Percentiles rank a stretch among this genome's conserved stretches.
Conservation (phyloP, 2,329 filamentous ascomycete genomes). For the Epichloe scottii region DNA sequence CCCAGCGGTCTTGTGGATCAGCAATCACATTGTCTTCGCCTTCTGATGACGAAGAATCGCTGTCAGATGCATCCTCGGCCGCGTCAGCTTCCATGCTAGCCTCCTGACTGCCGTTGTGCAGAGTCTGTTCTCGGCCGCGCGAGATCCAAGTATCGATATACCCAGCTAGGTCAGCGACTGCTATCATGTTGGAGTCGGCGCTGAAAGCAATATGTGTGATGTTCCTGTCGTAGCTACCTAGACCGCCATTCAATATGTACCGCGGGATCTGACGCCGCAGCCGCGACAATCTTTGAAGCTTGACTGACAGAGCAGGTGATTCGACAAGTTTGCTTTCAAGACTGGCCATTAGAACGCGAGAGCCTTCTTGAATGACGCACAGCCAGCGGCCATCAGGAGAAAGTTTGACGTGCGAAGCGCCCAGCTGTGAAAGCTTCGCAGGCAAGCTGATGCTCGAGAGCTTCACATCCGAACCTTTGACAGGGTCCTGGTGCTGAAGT, state of each 20-base stretch:
- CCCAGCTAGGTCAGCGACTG: constrained; percentile 68
- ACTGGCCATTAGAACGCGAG: constrained; percentile 37
- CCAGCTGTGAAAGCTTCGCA: constrained; percentile 39
- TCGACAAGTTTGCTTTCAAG: constrained; percentile 11
- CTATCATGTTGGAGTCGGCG: constrained; percentile 65
- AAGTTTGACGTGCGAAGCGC: constrained; percentile 57
- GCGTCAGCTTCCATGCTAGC: constrained; percentile 20
- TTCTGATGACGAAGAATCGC: constrained; percentile 23
- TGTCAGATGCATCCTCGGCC: constrained; percentile 23
- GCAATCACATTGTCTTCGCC: constrained; percentile 33
- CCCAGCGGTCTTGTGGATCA: constrained; percentile 48
- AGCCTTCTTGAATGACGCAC: constrained; percentile 49
- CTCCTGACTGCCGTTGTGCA: constrained; percentile 19
- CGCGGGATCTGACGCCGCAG: constrained; percentile 41
- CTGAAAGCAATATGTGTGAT: constrained; percentile 70
- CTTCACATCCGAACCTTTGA: constrained; percentile 46
- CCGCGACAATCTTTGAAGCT: constrained; percentile 36
- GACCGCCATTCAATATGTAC: constrained; percentile 47
- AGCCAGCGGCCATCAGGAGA: constrained; percentile 62
- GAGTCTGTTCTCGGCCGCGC: constrained; percentile 25
- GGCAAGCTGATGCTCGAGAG: constrained; percentile 61
- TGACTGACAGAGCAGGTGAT: constrained; percentile 15
- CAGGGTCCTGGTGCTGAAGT: constrained; percentile 38
- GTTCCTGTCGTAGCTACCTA: constrained; percentile 64
- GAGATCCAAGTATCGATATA: constrained; percentile 81